phyloP scores from a whole-genome alignment of 352 stramenopile genomes.

The Pythium dissimile region DNA sequence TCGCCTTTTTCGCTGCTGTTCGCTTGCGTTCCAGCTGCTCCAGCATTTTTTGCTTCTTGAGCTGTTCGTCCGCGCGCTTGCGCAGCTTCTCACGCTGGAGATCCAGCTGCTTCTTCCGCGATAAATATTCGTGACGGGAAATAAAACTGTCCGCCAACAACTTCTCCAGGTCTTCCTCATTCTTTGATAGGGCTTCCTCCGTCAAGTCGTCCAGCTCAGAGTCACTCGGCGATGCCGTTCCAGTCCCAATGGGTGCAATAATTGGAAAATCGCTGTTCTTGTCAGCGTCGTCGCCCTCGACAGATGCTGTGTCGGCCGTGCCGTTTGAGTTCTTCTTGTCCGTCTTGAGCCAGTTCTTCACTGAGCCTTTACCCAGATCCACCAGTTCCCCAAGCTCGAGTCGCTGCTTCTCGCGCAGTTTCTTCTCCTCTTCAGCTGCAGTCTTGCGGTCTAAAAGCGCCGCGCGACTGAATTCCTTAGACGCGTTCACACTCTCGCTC shows the following conservation, averaged over 20 bases:
- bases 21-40: conserved; percentile 70
- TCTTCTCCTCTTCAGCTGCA: conserved; percentile 78
- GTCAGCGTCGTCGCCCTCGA: conserved; percentile 35
- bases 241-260: not conserved
- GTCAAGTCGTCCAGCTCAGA: conserved; percentile 63
- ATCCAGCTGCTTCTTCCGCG: conserved; percentile 71
- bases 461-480: conserved; percentile 73
- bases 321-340: conserved; percentile 46
- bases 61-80: conserved; percentile 46
- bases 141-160: conserved; percentile 60
- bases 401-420: conserved; percentile 68
- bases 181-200: conserved; percentile 59
- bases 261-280: conserved; percentile 28
- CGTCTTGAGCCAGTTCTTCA: conserved; percentile 56
- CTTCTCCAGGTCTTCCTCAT: conserved; percentile 73
- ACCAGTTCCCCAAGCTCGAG: conserved; percentile 48
- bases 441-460: conserved; percentile 63
- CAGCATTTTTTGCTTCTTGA: conserved; percentile 59
- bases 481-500: conserved; percentile 44
- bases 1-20: conserved; percentile 52
- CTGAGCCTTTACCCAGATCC: conserved; percentile 50
- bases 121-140: conserved; percentile 78
- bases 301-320: conserved; percentile 8
- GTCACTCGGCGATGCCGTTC: conserved; percentile 45
- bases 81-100: conserved; percentile 58